Evolutionary conservation across 2,329 filamentous ascomycete species (phyloP), one percentile per base, ranked within the genome.

Genomic region (Fusarium illudens): DNA sequence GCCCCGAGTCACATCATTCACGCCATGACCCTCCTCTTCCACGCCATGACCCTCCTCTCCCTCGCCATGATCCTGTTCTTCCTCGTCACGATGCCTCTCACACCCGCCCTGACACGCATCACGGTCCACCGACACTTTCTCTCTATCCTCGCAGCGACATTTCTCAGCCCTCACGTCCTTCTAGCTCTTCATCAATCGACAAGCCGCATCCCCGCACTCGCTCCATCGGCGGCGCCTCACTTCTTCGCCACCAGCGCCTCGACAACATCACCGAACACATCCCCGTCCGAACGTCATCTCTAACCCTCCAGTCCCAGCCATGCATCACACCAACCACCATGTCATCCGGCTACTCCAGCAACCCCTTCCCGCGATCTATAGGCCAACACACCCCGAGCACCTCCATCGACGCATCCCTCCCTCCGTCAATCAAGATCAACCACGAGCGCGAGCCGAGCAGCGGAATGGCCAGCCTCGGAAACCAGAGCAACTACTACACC

Each of bases 331-430:
- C 73, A 3, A 69, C 72, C 1, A 71, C 73, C 1, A 68, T 65
- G 51, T 73, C 54, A 75, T 71, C 71, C 74, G 29, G 78, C 67
- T 49, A 78, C 73, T 82, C 81, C 1, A 82, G 79, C 60, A 82
- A 80, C 20, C 74, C 73, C 1, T 81, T 80, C 34, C 73, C 70
- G 1, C 71, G 79, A 5, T 80, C 81, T 0, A 73, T 77, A 19
- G 83, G 82, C 0, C 78, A 79, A 6, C 82, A 84, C 48, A 84
- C 83, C 0, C 78, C 82, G 4, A 80, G 78, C 34, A 85, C 83
- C 0, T 85, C 83, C 0, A 72, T 85, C 30, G 82, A 84, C 59
- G 61, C 60, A 4, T 69, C 71, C 20, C 22, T 71, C 2, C 63
- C 64, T 0, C 57, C 64, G 1, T 71, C 70, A 4, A 68, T 74